Evolutionary conservation across 176 grass and related monocot species (phyloP).

Genomic region (Guadua angustifolia): DNA sequence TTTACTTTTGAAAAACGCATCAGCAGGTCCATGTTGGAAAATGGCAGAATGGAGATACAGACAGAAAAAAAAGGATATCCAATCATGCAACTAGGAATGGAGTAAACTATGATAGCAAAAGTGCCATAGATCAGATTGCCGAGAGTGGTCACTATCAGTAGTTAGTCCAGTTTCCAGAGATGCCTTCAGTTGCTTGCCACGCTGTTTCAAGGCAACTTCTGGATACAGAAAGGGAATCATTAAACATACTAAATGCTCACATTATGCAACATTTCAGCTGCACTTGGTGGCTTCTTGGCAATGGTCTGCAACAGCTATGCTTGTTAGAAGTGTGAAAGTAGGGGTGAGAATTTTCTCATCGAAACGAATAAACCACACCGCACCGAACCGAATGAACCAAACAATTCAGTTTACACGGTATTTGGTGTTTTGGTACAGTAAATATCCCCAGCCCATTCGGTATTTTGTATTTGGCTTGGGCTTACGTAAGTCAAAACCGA

Average conservation of each 20-base stretch:
- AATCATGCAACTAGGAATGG: too few species aligned
- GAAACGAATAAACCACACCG: too few species aligned
- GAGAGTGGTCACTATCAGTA: neutral
- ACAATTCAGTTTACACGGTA: too few species aligned
- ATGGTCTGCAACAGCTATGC: neutral
- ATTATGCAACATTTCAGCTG: conserved; percentile 12
- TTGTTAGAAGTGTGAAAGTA: neutral
- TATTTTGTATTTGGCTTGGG: too few species aligned
- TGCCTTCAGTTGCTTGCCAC: conserved; percentile 3
- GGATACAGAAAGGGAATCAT: too few species aligned
- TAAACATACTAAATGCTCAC: neutral
- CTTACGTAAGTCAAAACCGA: too few species aligned
- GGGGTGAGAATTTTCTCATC: too few species aligned
- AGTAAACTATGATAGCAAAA: too few species aligned
- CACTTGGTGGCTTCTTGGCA: neutral
- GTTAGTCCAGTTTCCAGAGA: neutral
- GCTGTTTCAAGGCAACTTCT: neutral
- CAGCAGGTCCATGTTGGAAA: neutral
- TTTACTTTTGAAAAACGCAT: neutral
- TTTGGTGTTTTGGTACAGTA: too few species aligned
- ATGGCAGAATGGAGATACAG: neutral
- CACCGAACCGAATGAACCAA: too few species aligned
- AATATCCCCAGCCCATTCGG: too few species aligned
- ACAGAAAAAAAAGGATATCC: neutral
- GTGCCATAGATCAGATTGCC: neutral